Percentiles rank a stretch among this genome's conserved stretches.
Conservation (phyloP, 1,139 yeast genomes). For the Pichia sorboxylosa region DNA sequence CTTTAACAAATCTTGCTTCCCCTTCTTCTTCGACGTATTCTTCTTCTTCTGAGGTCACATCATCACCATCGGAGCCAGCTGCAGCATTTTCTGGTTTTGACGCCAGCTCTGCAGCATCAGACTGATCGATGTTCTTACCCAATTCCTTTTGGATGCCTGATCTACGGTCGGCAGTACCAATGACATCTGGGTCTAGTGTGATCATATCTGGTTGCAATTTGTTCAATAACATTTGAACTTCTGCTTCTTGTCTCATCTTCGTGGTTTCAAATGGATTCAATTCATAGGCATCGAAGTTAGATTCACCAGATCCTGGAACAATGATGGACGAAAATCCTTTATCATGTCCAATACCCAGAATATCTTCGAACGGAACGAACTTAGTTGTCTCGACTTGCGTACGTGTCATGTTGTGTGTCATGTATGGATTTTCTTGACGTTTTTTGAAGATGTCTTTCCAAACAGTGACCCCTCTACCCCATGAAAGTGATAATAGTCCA, state of each 20-base stretch:
- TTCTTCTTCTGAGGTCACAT: slow-evolving; percentile 28
- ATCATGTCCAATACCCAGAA: slow-evolving; percentile 78
- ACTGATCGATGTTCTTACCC: no score
- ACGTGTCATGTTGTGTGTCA: slow-evolving; percentile 81
- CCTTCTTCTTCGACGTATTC: slow-evolving; percentile 28
- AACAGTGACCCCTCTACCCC: slow-evolving; percentile 90
- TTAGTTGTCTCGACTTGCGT: slow-evolving; percentile 54
- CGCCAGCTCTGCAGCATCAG: no score
- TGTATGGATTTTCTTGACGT: slow-evolving; percentile 69
- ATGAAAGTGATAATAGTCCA: slow-evolving; percentile 76
- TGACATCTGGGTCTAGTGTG: slow-evolving; percentile 74
- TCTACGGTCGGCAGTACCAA: slow-evolving; percentile 74
- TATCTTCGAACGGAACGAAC: slow-evolving; percentile 93
- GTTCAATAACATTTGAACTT: slow-evolving; percentile 75
- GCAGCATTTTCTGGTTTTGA: no score
- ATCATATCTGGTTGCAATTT: slow-evolving; percentile 91
- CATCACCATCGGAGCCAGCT: slow-evolving; percentile 36
- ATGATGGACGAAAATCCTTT: slow-evolving; percentile 70
- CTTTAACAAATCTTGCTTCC: slow-evolving; percentile 29
- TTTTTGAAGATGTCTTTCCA: slow-evolving; percentile 69
- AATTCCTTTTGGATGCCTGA: no score
- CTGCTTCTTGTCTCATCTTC: slow-evolving; percentile 88
- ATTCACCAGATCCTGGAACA: slow-evolving; percentile 97
- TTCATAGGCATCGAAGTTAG: slow-evolving; percentile 91
- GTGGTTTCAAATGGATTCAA: slow-evolving; percentile 86